A percentile compares a stretch with the other conserved stretches of the same genome.
Evolutionary conservation across 129 eudicot genomes (phyloP).

Genomic region (Pseudognaphalium luteoalbum): DNA sequence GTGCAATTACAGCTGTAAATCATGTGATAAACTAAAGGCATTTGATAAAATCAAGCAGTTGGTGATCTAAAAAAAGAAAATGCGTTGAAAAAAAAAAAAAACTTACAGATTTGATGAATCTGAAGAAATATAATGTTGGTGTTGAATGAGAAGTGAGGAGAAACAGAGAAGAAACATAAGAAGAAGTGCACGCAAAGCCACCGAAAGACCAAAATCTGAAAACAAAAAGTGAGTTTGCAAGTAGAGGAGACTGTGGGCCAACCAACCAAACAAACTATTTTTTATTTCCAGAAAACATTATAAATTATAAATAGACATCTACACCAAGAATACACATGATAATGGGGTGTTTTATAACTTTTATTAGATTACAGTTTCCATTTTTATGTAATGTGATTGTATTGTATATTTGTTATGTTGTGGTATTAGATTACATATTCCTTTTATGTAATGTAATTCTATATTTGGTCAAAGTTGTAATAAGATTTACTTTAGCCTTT

Average conservation of each 20-base stretch:
- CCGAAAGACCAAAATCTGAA: constrained; percentile 48
- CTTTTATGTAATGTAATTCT: no score
- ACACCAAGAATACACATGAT: neutral
- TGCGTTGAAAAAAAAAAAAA: constrained; percentile 7
- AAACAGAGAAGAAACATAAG: constrained; percentile 8
- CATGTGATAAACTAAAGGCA: constrained; percentile 8
- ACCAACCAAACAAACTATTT: neutral
- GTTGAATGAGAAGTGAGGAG: constrained; percentile 16
- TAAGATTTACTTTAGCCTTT: no score
- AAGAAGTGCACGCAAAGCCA: constrained; percentile 48
- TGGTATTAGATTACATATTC: no score
- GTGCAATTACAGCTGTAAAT: constrained; percentile 18
- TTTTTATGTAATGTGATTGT: neutral
- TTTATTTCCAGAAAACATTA: neutral
- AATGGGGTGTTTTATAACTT: neutral
- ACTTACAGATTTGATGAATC: constrained; percentile 33
- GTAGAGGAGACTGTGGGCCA: constrained; percentile 31
- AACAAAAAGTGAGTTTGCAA: constrained; percentile 36
- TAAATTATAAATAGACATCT: constrained; percentile 1
- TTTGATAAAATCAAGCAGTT: constrained; percentile 14
- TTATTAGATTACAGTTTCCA: neutral
- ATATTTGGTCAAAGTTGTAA: neutral
- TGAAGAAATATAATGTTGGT: constrained; percentile 8
- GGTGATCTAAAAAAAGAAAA: constrained; percentile 32
- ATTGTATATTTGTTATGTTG: neutral